Conservation (phyloP, 2,329 filamentous ascomycete species). For the Cladophialophora psammophila region DNA sequence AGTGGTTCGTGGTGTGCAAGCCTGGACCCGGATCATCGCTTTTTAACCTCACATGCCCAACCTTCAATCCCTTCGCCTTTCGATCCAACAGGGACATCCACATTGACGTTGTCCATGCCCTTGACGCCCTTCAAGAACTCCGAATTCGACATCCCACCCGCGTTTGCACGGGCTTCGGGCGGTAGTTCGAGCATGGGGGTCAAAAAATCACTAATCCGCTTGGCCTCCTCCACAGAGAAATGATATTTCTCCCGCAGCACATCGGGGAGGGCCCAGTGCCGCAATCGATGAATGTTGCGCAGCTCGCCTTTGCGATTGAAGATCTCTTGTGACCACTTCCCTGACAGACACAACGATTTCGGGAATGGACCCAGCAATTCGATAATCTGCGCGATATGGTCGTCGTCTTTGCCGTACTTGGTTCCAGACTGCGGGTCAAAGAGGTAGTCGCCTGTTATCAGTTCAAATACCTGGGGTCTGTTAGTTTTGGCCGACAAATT, state of each 20-base stretch:
- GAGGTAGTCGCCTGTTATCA: conserved; percentile 97
- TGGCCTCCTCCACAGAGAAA: conserved; percentile 82
- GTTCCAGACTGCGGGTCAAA: conserved; percentile 98
- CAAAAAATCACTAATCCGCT: conserved; percentile 81
- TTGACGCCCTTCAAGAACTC: conserved; percentile 82
- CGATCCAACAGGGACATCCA: conserved; percentile 79
- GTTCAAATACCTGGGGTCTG: conserved; percentile 79
- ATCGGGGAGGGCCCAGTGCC: conserved; percentile 93
- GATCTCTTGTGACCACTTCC: conserved; percentile 98
- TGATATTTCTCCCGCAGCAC: conserved; percentile 97
- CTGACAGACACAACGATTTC: conserved; percentile 86
- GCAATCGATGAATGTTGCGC: conserved; percentile 93
- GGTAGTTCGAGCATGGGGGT: conserved; percentile 89
- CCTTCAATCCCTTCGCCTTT: conserved; percentile 92
- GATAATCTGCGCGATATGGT: conserved; percentile 98
- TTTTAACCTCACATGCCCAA: conserved; percentile 89
- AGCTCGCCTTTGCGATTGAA: conserved; percentile 98
- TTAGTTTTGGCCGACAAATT: conserved; percentile 9
- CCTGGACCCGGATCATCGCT: conserved; percentile 60
- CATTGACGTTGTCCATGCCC: conserved; percentile 82
- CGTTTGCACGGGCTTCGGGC: conserved; percentile 89
- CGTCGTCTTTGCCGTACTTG: conserved; percentile 99
- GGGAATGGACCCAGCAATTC: conserved; percentile 94
- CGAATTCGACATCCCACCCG: conserved; percentile 91
- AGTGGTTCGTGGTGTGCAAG: not conserved